These are phyloP conservation scores for Irineochytrium annulatum DNA, from an alignment of 192 early-diverging fungal genomes.

Conservation along the genomic window DNA sequence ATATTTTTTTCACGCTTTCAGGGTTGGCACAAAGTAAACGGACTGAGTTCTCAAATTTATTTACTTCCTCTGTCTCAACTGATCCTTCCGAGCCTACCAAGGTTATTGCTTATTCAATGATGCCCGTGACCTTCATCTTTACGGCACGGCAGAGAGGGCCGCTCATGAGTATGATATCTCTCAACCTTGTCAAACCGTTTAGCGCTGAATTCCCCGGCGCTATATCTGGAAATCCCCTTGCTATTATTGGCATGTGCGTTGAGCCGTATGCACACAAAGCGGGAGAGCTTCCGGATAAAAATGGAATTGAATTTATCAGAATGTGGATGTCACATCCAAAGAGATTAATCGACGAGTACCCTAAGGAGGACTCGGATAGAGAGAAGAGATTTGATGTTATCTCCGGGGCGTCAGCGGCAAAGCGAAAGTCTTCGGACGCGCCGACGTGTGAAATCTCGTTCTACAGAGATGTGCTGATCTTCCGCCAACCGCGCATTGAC, in stretches of 20 bases:
- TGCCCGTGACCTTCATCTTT: slow-evolving; percentile 46
- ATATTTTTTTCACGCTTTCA: slow-evolving; percentile 28
- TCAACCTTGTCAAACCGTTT: slow-evolving; percentile 38
- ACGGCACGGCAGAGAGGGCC: slow-evolving; percentile 36
- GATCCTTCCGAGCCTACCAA: slow-evolving; percentile 17
- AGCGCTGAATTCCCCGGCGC: slow-evolving; percentile 16
- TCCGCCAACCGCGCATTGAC: slow-evolving; percentile 26
- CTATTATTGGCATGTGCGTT: slow-evolving; percentile 52
- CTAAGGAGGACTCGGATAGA: slow-evolving; percentile 28
- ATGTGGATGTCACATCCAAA: slow-evolving; percentile 59
- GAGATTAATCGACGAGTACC: slow-evolving; percentile 49
- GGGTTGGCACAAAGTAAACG: slow-evolving; percentile 8
- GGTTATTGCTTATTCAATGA: slow-evolving; percentile 31
- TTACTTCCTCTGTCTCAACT: slow-evolving; percentile 24
- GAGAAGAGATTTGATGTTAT: slow-evolving; percentile 34
- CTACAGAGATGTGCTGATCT: slow-evolving; percentile 35
- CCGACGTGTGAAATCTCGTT: slow-evolving; percentile 34
- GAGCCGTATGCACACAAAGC: slow-evolving; percentile 45
- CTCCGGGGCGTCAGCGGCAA: neutral
- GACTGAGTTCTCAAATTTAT: slow-evolving; percentile 12
- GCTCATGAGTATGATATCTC: slow-evolving; percentile 26
- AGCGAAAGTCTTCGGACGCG: slow-evolving; percentile 12
- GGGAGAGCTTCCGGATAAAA: slow-evolving; percentile 44
- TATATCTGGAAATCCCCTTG: slow-evolving; percentile 30
- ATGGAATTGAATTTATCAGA: slow-evolving; percentile 46